These are phyloP conservation scores for Salix purpurea DNA, from an alignment of 345 rosid genomes.

Conservation along the genomic window DNA sequence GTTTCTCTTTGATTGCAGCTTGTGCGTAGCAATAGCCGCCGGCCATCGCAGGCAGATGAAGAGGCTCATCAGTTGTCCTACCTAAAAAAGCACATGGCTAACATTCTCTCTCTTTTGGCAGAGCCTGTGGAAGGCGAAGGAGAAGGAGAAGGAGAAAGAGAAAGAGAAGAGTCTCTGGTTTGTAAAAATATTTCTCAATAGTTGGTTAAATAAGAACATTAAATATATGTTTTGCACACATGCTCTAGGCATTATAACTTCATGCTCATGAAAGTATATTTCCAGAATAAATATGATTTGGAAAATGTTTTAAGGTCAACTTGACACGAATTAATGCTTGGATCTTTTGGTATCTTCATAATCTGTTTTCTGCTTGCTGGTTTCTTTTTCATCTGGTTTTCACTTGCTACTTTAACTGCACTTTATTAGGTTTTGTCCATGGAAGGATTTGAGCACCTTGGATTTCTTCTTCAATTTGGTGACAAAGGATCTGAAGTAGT, in stretches of 20 bases:
- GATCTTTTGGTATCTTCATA: background rate
- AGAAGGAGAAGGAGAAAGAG: constrained; percentile 14
- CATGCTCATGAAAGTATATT: background rate
- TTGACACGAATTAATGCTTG: background rate
- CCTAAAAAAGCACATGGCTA: constrained; percentile 87
- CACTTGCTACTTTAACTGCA: constrained; percentile 17
- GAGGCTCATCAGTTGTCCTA: constrained; percentile 96
- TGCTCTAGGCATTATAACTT: background rate
- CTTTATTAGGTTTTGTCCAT: constrained; percentile 71
- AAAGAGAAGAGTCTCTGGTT: constrained; percentile 72
- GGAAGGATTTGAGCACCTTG: constrained; percentile 97
- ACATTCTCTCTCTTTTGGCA: constrained; percentile 81
- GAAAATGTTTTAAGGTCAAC: background rate
- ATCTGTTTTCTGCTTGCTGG: background rate
- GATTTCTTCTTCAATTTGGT: constrained; percentile 87
- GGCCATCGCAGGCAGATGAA: constrained; percentile 95
- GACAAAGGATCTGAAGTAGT: constrained; percentile 78
- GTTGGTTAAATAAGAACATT: background rate
- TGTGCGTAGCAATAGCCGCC: constrained; percentile 95
- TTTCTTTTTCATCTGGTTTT: constrained; percentile 4
- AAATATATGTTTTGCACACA: background rate
- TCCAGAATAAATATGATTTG: background rate
- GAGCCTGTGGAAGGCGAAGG: constrained; percentile 87
- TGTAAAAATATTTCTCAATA: constrained; percentile 16
- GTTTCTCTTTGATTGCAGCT: constrained; percentile 50